These are phyloP conservation scores for Erigeron canadensis DNA, from an alignment of 129 eudicot genomes.

Conservation along the genomic window DNA sequence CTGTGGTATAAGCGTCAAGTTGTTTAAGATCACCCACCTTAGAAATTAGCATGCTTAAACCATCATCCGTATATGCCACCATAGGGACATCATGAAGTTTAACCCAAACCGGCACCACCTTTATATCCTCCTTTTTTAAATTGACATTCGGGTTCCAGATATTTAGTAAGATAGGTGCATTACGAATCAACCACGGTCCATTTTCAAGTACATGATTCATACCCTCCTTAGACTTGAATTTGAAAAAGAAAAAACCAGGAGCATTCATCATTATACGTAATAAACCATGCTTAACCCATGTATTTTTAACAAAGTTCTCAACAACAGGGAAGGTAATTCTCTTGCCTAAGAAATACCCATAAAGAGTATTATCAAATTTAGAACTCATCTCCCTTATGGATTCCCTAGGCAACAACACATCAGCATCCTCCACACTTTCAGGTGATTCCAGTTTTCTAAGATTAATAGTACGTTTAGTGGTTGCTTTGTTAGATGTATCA, in stretches of 20 bases:
- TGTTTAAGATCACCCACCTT: not conserved
- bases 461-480: no score
- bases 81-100: not conserved
- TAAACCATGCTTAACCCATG: not conserved
- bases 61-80: not conserved
- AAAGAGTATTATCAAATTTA: not conserved
- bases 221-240: not conserved
- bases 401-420: not conserved
- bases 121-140: no score
- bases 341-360: not conserved
- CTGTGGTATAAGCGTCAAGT: not conserved
- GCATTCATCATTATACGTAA: not conserved
- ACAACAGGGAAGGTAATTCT: not conserved
- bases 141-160: not conserved
- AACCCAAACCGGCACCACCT: not conserved
- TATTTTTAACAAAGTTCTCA: not conserved
- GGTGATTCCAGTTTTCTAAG: no score
- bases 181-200: not conserved
- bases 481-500: no score
- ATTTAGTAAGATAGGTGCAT: not conserved
- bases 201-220: not conserved
- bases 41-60: not conserved
- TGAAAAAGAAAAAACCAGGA: not conserved
- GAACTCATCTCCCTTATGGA: not conserved
- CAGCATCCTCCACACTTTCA: not conserved